Evolutionary conservation across 1,139 yeast genomes (phyloP), one percentile per base, ranked within the genome.

Genomic region (Protomyces lactucae-debilis): DNA sequence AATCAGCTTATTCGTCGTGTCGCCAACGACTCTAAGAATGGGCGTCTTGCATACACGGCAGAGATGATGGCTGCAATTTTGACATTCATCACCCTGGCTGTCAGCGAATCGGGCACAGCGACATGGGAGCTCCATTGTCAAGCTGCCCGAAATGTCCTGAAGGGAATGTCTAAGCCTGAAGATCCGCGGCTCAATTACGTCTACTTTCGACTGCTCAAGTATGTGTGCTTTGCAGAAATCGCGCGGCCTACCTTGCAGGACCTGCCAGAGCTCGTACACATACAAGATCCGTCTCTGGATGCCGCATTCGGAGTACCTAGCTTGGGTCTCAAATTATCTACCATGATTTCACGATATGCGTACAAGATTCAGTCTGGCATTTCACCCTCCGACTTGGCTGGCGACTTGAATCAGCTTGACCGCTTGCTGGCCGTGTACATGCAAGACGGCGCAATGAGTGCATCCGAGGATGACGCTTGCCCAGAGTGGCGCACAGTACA

Each of bases 41-140:
- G 23, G 5, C 21, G 23, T 10, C 16, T 8, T 10, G 48, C 48
- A 18, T 48, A 52, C 23, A 39, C 52, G 3, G 52, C 39, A 23
- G 63, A 59, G 14, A 2, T 52, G 57, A 52, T 59, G 43, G 46
- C 32, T 3, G 39, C 57, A n/a, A 55, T 59, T 40, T 16, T 59
- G 37, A 43, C 52, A 8, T 55, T 52, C 23, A 59, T 59, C 25
- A 36, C 63, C 14, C 57, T 59, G 10, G 43, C 57, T 14, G 63
- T 59, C 23, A 18, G 57, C 12, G 63, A 59, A 36, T 52, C 63
- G 5, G 63, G 63, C 9, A 59, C 53, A 16, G 43, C 37, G 10
- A 39, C 57, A 3, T 59, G 63, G 63, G 51, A 59, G 52, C 25
- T 59, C 39, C 63, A 59, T 18, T 59, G 63, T 40, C 56, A 39